Conservation (phyloP, 1,284 basidiomycete genomes). For the Ustilago hordei region DNA sequence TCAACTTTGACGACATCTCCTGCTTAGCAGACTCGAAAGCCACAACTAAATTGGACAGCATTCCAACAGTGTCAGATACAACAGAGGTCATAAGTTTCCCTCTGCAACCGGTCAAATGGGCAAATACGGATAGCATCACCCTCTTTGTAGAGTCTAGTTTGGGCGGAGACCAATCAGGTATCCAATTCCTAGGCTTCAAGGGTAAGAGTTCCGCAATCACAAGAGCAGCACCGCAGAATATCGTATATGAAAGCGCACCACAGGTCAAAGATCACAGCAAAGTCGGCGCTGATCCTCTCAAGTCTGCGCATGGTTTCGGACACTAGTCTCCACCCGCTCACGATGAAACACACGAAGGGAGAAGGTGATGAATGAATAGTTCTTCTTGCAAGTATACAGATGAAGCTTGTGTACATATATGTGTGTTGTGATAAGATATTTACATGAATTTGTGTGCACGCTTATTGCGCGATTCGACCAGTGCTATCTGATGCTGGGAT, state of each 20-base stretch:
- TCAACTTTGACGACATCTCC: conserved; percentile 59
- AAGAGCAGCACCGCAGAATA: conserved; percentile 50
- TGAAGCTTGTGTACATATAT: conserved; percentile 12
- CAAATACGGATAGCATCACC: conserved; percentile 58
- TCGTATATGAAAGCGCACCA: conserved; percentile 67
- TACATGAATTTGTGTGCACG: conserved; percentile 14
- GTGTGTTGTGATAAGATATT: conserved; percentile 15
- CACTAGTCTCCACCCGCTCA: conserved; percentile 13
- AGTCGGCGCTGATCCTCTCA: conserved; percentile 29
- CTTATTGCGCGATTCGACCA: conserved; percentile 14
- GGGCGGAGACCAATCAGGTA: conserved; percentile 39
- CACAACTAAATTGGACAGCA: conserved; percentile 44
- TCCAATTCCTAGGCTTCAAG: conserved; percentile 65
- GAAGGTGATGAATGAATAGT: neutral
- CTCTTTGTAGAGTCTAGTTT: conserved; percentile 56
- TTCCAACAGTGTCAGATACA: conserved; percentile 51
- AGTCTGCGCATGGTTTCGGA: conserved; percentile 47
- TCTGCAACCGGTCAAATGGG: conserved; percentile 61
- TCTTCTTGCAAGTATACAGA: conserved; percentile 4
- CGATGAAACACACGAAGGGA: neutral
- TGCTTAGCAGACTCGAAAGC: conserved; percentile 1
- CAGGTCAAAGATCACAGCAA: conserved; percentile 63
- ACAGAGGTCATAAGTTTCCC: conserved; percentile 60
- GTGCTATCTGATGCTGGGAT: conserved; percentile 46
- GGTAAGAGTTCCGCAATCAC: conserved; percentile 50